A percentile compares a stretch with the other conserved stretches of the same genome.
Conservation (phyloP, 129 eudicot species). For the Calendula officinalis region DNA sequence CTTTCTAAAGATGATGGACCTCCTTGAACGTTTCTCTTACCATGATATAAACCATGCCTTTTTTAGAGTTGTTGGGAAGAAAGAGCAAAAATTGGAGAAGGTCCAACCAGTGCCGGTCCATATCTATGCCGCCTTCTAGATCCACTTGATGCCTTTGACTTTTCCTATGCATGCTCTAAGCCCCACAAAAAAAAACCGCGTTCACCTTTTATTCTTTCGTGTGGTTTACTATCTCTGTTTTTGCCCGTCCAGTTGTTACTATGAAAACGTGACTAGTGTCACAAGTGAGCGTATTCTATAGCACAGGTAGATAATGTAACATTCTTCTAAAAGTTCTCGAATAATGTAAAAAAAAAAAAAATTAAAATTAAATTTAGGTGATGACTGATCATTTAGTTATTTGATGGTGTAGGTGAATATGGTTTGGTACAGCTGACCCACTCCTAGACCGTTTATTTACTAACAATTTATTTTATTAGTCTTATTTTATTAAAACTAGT, state of each 20-base stretch:
- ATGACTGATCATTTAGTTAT: no score
- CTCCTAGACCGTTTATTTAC: constrained; percentile 15
- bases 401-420: constrained; percentile 5
- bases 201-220: neutral
- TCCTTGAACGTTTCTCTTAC: no score
- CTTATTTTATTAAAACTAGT: neutral
- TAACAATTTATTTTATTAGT: neutral
- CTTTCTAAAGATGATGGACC: no score
- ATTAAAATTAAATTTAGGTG: no score
- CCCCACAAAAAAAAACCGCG: no score
- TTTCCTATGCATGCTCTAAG: neutral
- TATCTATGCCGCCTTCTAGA: constrained; percentile 25
- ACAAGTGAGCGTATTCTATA: no score
- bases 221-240: neutral
- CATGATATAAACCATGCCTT: neutral
- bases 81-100: neutral
- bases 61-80: constrained; percentile 1
- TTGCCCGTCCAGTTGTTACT: neutral
- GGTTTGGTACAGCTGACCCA: constrained; percentile 10
- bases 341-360: no score
- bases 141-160: constrained; percentile 10
- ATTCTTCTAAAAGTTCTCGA: no score
- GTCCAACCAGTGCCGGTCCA: constrained; percentile 11
- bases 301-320: no score
- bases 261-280: constrained; percentile 2